phyloP scores from a whole-genome alignment of 2,329 filamentous ascomycete species.

The Fusarium sp. region DNA sequence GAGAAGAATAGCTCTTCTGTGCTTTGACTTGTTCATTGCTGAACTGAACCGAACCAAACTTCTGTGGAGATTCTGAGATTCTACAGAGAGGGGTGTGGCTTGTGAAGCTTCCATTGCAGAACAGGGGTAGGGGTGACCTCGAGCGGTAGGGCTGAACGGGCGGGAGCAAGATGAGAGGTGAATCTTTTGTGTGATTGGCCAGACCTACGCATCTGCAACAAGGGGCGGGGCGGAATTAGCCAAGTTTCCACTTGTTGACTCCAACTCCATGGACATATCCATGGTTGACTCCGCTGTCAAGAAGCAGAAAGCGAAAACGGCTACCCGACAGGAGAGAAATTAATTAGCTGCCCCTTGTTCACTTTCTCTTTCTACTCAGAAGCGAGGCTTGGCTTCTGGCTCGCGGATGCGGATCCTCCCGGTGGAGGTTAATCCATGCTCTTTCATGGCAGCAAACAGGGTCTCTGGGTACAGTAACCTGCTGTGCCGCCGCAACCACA shows the following conservation, averaged over 20 bases:
- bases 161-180: slow-evolving; percentile 39
- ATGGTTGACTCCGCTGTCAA: slow-evolving; percentile 6
- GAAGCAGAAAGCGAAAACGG: neutral
- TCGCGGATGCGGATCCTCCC: slow-evolving; percentile 26
- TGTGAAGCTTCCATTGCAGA: neutral
- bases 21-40: neutral
- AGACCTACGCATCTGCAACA: slow-evolving; percentile 4
- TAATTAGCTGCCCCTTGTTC: neutral
- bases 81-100: slow-evolving; percentile 12
- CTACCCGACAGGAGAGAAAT: neutral
- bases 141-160: slow-evolving; percentile 41
- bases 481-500: slow-evolving; percentile 28
- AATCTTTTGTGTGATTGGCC: slow-evolving; percentile 16
- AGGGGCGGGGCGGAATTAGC: neutral
- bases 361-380: no score
- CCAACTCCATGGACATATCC: slow-evolving; percentile 16
- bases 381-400: neutral
- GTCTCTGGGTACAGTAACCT: slow-evolving; percentile 35
- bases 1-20: neutral
- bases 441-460: neutral
- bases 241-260: slow-evolving; percentile 1
- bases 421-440: slow-evolving; percentile 5
- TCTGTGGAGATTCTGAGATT: slow-evolving; percentile 19
- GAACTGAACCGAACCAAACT: neutral
- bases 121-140: slow-evolving; percentile 7